Base-by-base conservation (phyloP, 805 yeast species). In the Starmera quercuum region DNA sequence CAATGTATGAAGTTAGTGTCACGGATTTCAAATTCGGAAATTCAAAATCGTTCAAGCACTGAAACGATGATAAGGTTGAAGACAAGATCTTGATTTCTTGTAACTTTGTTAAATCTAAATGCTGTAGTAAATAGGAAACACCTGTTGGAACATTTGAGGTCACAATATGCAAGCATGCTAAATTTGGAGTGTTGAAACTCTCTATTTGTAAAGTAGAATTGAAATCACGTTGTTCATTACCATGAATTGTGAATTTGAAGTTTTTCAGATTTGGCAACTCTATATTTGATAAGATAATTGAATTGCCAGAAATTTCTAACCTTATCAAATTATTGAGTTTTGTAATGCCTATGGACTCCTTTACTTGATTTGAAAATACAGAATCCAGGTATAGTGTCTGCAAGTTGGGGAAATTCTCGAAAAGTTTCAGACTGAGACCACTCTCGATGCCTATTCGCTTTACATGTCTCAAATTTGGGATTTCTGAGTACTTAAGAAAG, bases 361-460 rank as follows among this genome's bases (percentile, higher is more conserved):
- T 36, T 14, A 30, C 21, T 22, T 39, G 38, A 2, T 45, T 50
- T 7, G 45, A 36, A 24, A 35, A 46, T 8, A 47, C 47, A 17
- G 47, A 41, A 27, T 49, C 45, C 24, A 49, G 26, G 10, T 38
- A 34, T 13, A 49, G 25, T 2, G 20, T 24, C 12, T 41, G 36
- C 26, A 49, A 30, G 10, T 36, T 28, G 6, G 21, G 14, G 20
- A 41, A 49, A 11, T 28, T 33, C 15, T 41, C 46, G 39, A 49
- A 49, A 14, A 48, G 32, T 23, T 41, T 30, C 11, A 49, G 26
- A 11, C 36, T 31, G 1, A 34, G 3, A 1, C 53, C 54, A 27
- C 45, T 41, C 24, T 48, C 51, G 13, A 49, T 42, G 1, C 53
- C 45, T 11, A 48, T 35, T 4, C 43, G 49, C 5, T 31, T 32